Evolutionary conservation across 1,139 yeast genomes (phyloP), one percentile per base, ranked within the genome.

Genomic region (Geotrichum macrosporum): DNA sequence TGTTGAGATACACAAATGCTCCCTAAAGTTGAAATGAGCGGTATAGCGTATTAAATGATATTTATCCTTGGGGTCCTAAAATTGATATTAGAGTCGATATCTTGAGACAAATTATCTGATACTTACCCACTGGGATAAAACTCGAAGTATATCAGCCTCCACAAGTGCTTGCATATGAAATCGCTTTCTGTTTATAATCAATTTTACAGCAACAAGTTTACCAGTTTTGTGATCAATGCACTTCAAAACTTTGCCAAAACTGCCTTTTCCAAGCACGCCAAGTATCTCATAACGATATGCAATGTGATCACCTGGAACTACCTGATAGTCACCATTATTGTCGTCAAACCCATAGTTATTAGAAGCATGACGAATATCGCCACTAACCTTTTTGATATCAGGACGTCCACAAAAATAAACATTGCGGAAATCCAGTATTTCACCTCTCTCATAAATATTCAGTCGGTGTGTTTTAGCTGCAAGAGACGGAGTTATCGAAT

Each of bases 1-100:
- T 0, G 89, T 83, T 1, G 80, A 77, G 40, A 87, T 84, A 62
- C 95, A 86, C 70, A 86, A 76, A 62, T 87, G 96, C 27, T 87
- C 82, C 50, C 95, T 69, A 62, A 86, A 86, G 57, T 78, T 78
- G 66, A 87, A 86, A 64, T 84, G 89, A 44, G 81, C 84, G 38
- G 71, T 64, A 59, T 82, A 84, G 20, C 73, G 65, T 34, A 86
- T 62, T 16, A 84, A 68, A 38, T 76, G 73, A 42, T 66, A 63
- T 42, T 59, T 58, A 48, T 70, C 71, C 2, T 59, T 59, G 8
- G 68, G 63, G 35, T 86, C 87, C 58, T 60, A 56, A 31, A 19
- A 15, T 48, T 41, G 21, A 57, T 48, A 10, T 21, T 39, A n/a
- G 26, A 20, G 6, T 21, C 35, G 55, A 48, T 5, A 15, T 26